Base-by-base conservation (phyloP, 208 protist genomes). In the Trypanosoma grayi region DNA sequence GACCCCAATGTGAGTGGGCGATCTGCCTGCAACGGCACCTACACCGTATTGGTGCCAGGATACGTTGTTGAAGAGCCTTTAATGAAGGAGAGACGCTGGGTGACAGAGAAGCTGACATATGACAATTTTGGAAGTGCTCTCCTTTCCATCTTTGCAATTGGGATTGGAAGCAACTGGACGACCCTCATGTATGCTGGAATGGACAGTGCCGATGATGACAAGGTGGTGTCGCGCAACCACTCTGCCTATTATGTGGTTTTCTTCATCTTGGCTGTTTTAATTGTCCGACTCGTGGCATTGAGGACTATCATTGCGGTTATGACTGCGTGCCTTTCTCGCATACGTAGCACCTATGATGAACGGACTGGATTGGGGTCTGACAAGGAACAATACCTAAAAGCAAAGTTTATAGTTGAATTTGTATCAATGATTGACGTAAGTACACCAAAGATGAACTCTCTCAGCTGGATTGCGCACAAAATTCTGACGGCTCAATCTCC, bases 71-170 rank as follows among this genome's bases (percentile, higher is more conserved):
- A 24, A 33, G 40, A 62, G 31, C 2, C 48, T 33, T 0, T 36
- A 46, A 44, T 43, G 44, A 30, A 11, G 16, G 37, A 68, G 24
- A 67, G 51, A 16, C 36, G 20, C 20, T 84, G 70, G 75, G 41
- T 50, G 22, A 48, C 40, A 8, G 24, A 47, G 2, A 43, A 43
- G 4, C 80, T 80, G 46, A 61, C 67, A 52, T 90, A 83, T 47
- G 75, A 90, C 40, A 60, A 83, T 50, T 78, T 94, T 55, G 81
- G 72, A 0, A 50, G 69, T 0, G 70, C 79, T 10, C 53, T 91
- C 24, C 60, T 94, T 22, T 79, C 79, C 1, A 69, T 91, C 11
- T 78, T 91, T 60, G 62, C 51, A 6, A n/a, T 87, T 20, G 60
- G 67, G 2, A 68, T 67, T 1, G 52, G 41, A 4, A 74, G 76